Base-by-base conservation (phyloP, 192 early-diverging fungal genomes). In the Polychytrium aggregatum region DNA sequence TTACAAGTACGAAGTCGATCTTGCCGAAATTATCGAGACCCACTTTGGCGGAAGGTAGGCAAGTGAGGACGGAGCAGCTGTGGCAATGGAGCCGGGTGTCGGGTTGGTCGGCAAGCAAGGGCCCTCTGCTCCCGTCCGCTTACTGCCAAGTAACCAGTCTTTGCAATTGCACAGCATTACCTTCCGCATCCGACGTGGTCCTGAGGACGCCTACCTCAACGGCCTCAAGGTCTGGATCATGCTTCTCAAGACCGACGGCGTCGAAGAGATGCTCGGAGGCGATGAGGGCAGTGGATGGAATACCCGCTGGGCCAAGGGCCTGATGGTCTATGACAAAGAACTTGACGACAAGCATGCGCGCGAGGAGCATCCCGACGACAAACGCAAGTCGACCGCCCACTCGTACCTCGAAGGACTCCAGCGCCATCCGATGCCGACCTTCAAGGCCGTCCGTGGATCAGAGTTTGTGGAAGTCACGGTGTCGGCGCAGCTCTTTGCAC, bases 1-100 rank as follows among this genome's bases (percentile, higher is more conserved):
- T 59, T 95, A 86, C 83, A 93, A 92, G 61, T 98, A 98, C 64
- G 92, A 97, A 63, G 71, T 79, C 7, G 96, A 98, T 60, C 72
- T 97, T 44, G 87, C 81, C 18, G 75, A 82, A 30, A 60, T 82
- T 1, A 78, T 97, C 37, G 46, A 49, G 10, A 46, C 58, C 22
- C 56, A 73, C n/a, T 74, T 71, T 59, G 51, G 62, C 4, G 63
- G 62, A 37, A 54, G 52, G 57, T 69, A n/a, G n/a, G n/a, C n/a
- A 42, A 34, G 46, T 37, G 26, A 4, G 9, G 6, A 41, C 21
- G 22, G 6, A 13, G 48, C 24, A 20, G n/a, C n/a, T 49, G 10
- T 24, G 3, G 29, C 7, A n/a, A n/a, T n/a, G n/a, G n/a, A n/a
- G n/a, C n/a, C n/a, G n/a, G n/a, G n/a, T n/a, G n/a, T n/a, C n/a